Base-by-base conservation (phyloP, 176 grass and related monocot species). In the Ensete glaucum region DNA sequence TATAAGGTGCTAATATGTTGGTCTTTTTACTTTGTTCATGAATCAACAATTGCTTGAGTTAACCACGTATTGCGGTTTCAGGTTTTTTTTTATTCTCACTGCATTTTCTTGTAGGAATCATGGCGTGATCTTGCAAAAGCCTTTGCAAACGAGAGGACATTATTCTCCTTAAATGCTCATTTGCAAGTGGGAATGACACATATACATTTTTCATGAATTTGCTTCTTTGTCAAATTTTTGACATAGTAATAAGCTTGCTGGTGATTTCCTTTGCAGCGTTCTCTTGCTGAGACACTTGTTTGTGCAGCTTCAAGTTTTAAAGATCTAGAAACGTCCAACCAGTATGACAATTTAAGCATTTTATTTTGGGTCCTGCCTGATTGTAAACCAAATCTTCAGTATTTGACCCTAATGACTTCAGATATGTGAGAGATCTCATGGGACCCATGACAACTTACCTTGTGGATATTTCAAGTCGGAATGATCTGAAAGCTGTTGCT, bases 351-450 rank as follows among this genome's bases (percentile, higher is more conserved):
- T 76, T 82, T 74, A 64, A 50, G 66, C 55, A 50, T 49, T 81
- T 88, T 20, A 43, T 87, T 15, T 55, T 26, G 74, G 21, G 57
- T 77, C 74, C 27, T 84, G 53, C 16, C n/a, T 73, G 22, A 19
- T 54, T 14, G 15, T 51, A 50, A 56, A 55, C 11, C 11, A 9
- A 11, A 17, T 24, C 53, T 73, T 29, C 1, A 57, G 7, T 22
- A 50, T 26, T 24, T 23, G 21, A 16, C 11, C 15, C 16, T 55
- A 1, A 25, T 73, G 8, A 70, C 15, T 73, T 1, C 17, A 98
- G 94, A 80, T 98, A 93, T 81, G 83, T 98, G 82, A 89, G 83
- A 81, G 94, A 98, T 67, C 90, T 98, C 67, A 92, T 98, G 84
- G 94, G 90, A 82, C 94, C 94, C 69, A 87, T 93, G 67, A 84